Base-by-base conservation (phyloP, 208 protist species). In the Trichomonas vaginalis region DNA sequence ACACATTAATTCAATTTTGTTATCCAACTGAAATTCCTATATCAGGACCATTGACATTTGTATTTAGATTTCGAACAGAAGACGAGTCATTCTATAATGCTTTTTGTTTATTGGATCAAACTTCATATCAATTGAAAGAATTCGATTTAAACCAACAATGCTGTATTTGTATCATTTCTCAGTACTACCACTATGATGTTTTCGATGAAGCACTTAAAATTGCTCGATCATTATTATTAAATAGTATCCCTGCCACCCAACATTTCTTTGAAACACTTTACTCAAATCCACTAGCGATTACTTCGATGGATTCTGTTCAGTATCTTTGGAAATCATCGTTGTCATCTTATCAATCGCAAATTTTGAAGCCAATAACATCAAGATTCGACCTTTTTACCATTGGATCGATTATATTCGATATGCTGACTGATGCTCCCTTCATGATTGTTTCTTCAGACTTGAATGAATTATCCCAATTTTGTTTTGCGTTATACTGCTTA, bases 81-180 rank as follows among this genome's bases (percentile, higher is more conserved):
- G 42, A 90, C 17, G 42, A 37, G 12, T 45, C 10, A 10, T 90
- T 90, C 42, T 90, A 90, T 21, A 90, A 90, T 90, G 82, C 42
- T 46, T 90, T 90, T n/a, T 90, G 82, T n/a, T 40, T 90, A 9
- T 17, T 90, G 4, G 82, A 90, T n/a, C 82, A 90, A 48, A 90
- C 82, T 21, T 90, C 82, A n/a, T 90, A 45, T 48, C 82, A 90
- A 90, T n/a, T 90, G 9, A 90, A 90, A n/a, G 82, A 90, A 27
- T 39, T 90, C n/a, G 82, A 90, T 48, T 45, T 17, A n/a, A 90
- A 46, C 42, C 37, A 90, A 32, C 82, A 90, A 90, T 90, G 15
- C 42, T 10, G 35, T 21, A 90, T 90, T 48, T 48, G 37, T 48
- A 35, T 90, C 35, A 48, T 90, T 32, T 39, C 82, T 4, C 9